phyloP scores from a whole-genome alignment of 2,329 filamentous ascomycete genomes.

The Metarhizium album region DNA sequence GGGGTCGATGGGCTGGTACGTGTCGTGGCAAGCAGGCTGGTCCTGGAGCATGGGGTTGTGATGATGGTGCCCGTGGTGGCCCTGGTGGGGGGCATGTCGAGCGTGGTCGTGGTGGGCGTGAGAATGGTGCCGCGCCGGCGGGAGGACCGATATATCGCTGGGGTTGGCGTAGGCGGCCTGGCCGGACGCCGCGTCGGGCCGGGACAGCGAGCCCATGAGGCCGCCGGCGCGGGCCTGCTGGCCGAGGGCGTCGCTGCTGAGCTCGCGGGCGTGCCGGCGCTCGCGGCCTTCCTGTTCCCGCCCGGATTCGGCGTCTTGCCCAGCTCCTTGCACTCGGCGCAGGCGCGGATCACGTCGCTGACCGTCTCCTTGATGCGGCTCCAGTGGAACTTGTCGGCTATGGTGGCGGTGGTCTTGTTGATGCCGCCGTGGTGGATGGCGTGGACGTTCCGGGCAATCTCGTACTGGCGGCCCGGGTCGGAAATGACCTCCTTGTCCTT shows the following conservation, averaged over 20 bases:
- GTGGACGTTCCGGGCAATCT: slow-evolving; percentile 74
- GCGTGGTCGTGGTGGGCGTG: slow-evolving; percentile 13
- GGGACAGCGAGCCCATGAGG: slow-evolving; percentile 18
- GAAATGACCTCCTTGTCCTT: slow-evolving; percentile 97
- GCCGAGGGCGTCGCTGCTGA: neutral
- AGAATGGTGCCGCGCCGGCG: slow-evolving; percentile 21
- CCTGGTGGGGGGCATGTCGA: slow-evolving; percentile 10
- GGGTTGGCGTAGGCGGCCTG: slow-evolving; percentile 35
- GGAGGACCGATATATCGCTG: slow-evolving; percentile 33
- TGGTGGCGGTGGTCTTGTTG: slow-evolving; percentile 93
- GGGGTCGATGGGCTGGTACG: slow-evolving; percentile 48
- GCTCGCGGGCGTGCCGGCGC: neutral
- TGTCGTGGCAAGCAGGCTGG: slow-evolving; percentile 14
- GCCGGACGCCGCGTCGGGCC: slow-evolving; percentile 14
- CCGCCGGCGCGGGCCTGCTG: slow-evolving; percentile 18
- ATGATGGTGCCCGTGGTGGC: slow-evolving; percentile 13
- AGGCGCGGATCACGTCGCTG: slow-evolving; percentile 86
- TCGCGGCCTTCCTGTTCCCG: slow-evolving; percentile 13
- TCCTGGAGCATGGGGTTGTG: slow-evolving; percentile 25
- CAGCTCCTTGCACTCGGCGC: slow-evolving; percentile 75
- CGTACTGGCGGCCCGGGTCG: slow-evolving; percentile 80
- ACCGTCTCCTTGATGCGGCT: slow-evolving; percentile 97
- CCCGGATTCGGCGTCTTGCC: slow-evolving; percentile 41
- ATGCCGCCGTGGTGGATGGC: slow-evolving; percentile 74
- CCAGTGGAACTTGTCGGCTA: slow-evolving; percentile 94